phyloP scores from a whole-genome alignment of 352 stramenopile species.

The Pythium monospermum region DNA sequence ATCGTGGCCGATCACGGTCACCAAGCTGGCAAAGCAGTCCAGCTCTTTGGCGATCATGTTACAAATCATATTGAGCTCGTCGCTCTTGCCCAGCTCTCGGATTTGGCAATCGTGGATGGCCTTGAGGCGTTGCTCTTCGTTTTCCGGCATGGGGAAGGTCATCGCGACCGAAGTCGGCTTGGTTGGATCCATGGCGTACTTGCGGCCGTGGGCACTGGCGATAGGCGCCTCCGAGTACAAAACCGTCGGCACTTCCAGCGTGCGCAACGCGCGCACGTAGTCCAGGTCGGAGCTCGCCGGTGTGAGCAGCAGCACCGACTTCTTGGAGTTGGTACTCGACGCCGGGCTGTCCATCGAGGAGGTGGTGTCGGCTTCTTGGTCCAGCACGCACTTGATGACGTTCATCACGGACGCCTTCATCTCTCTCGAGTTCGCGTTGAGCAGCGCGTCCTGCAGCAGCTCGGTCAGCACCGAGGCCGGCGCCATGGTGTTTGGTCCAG shows the following conservation, averaged over 20 bases:
- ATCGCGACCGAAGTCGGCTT: constrained; percentile 30
- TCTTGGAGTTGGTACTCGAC: not conserved
- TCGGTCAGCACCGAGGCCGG: constrained; percentile 30
- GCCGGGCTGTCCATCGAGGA: not conserved
- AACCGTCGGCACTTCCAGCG: constrained; percentile 7
- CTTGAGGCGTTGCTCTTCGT: constrained; percentile 44
- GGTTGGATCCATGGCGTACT: constrained; percentile 31
- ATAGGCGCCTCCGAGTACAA: constrained; percentile 14
- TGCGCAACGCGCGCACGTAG: constrained; percentile 11
- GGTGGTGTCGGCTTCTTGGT: constrained; percentile 23
- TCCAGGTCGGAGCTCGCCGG: constrained; percentile 12
- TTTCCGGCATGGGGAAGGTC: constrained; percentile 27
- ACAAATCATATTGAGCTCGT: constrained; percentile 72
- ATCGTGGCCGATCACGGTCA: constrained; percentile 58
- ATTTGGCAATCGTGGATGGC: constrained; percentile 42
- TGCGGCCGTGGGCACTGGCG: constrained; percentile 39
- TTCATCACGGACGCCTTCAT: constrained; percentile 36
- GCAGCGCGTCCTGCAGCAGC: constrained; percentile 34
- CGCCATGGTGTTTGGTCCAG: constrained; percentile 10
- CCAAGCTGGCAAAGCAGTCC: constrained; percentile 42
- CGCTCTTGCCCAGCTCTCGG: constrained; percentile 39
- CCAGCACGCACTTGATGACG: constrained; percentile 47
- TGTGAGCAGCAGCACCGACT: constrained; percentile 1
- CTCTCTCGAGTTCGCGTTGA: constrained; percentile 25
- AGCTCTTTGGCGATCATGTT: constrained; percentile 50